Evolutionary conservation across 345 rosid genomes (phyloP).

Genomic region (Acer saccharum): DNA sequence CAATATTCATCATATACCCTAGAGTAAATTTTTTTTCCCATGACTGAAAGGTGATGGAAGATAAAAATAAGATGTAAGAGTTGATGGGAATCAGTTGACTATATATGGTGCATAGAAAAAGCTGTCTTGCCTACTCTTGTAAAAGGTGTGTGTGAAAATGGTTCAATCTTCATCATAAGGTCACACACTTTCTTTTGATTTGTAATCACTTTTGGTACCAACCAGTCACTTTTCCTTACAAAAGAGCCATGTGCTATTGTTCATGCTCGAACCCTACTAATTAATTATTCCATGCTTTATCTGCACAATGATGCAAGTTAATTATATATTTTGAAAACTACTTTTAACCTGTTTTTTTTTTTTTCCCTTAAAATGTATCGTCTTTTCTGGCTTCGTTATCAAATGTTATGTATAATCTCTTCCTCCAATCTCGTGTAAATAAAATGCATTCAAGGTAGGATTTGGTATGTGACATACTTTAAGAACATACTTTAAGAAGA

Average conservation of each 20-base stretch:
- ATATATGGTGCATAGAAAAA: neutral
- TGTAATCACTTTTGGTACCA: constrained; percentile 26
- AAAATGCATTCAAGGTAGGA: neutral
- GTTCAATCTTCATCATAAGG: constrained; percentile 16
- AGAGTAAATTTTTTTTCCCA: too few relatives aligned
- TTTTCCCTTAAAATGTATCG: neutral
- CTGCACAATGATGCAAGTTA: constrained; percentile 24
- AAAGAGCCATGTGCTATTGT: constrained; percentile 42
- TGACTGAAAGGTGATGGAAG: neutral
- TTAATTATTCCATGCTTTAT: constrained; percentile 36
- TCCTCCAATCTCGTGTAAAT: too few relatives aligned
- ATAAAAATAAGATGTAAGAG: neutral
- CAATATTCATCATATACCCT: too few relatives aligned
- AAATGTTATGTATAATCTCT: too few relatives aligned
- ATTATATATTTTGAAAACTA: too few relatives aligned
- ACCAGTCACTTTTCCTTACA: constrained; percentile 25
- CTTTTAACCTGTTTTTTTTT: neutral
- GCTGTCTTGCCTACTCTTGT: constrained; percentile 5
- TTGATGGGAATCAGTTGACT: neutral
- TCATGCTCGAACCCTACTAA: constrained; percentile 27
- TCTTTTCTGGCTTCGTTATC: neutral
- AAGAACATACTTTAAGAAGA: too few relatives aligned
- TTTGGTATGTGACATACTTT: too few relatives aligned
- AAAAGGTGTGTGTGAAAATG: constrained; percentile 21
- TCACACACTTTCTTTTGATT: constrained; percentile 14